Evolutionary conservation across 1,139 yeast genomes (phyloP).

Genomic region (Chernovozyma aurita): DNA sequence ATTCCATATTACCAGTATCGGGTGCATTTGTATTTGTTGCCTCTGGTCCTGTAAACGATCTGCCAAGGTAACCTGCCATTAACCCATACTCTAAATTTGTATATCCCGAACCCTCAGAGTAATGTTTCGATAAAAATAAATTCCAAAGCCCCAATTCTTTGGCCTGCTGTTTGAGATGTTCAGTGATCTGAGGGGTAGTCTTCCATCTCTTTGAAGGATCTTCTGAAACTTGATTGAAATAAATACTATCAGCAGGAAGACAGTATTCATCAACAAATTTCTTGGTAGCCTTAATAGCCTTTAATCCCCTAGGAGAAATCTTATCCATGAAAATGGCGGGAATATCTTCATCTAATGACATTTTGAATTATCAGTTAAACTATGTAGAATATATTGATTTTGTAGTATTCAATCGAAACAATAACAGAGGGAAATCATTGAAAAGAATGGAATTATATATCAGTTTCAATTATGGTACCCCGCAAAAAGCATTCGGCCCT

Average conservation of each 20-base stretch:
- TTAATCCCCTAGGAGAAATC: constrained; percentile 48
- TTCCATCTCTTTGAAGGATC: constrained; percentile 48
- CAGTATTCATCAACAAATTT: constrained; percentile 58
- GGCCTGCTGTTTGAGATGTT: constrained; percentile 53
- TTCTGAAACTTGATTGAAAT: constrained; percentile 33
- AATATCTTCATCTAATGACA: constrained; percentile 38
- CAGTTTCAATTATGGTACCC: no score
- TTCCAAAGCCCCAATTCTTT: constrained; percentile 60
- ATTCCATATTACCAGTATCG: constrained; percentile 75
- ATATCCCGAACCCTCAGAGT: constrained; percentile 60
- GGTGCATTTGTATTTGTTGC: constrained; percentile 66
- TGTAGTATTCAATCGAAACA: no score
- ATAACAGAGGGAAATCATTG: no score
- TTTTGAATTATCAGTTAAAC: constrained; percentile 8
- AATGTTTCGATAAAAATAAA: constrained; percentile 54
- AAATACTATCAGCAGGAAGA: constrained; percentile 52
- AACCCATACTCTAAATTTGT: constrained; percentile 66
- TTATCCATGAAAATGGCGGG: constrained; percentile 42
- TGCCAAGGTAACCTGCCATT: constrained; percentile 67
- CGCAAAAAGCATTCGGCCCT: no score
- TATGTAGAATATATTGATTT: no score
- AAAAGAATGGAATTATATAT: no score
- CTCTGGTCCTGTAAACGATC: constrained; percentile 54
- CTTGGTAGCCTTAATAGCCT: constrained; percentile 44
- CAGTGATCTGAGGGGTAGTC: constrained; percentile 46